Evolutionary conservation across 2,329 filamentous ascomycete species (phyloP), one percentile per base, ranked within the genome.

Genomic region (Phaeosphaeria sp.): DNA sequence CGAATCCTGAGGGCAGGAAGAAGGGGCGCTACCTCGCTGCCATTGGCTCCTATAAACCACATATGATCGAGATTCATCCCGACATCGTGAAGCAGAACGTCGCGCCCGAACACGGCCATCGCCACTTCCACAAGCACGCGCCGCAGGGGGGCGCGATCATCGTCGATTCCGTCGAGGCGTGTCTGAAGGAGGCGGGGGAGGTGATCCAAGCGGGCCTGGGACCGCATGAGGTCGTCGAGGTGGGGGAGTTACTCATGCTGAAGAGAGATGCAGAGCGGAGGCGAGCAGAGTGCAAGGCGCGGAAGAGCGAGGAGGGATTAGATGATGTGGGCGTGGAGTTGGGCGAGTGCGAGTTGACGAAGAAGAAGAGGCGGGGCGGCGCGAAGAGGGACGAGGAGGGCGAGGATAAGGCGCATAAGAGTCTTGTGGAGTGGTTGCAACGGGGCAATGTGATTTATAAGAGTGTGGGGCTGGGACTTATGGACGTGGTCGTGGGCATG

Each of bases 51-150:
- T 88, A 88, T 69, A 85, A 89, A 65, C 83, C 86, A 1, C 78
- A 91, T 53, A 97, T 97, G 92, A 83, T 89, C 45, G 94, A 98
- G 76, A 74, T 98, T 18, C 91, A 94, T 13, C 86, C 89, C 0
- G 91, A 91, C 44, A 81, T 97, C 49, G 79, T 98, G 13, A 80
- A 83, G 6, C 86, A 92, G 53, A 86, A 86, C 39, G 85, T 88
- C 1, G 79, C 79, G 25, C 79, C 82, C 1, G 81, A 84, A 52
- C 79, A 82, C 40, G 79, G 80, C 49, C 61, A 65, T 17, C 83
- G 84, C 59, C 89, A 92, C 72, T 87, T 87, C 58, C 90, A 92
- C 72, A 90, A 84, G 77, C 83, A 86, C 56, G 81, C 84, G 17
- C 74, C 81, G 22, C 80, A 86, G 54, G 87, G 87, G 4, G 85